Base-by-base conservation (phyloP, 306 rosid genomes). In the Cucurbita argyrosperma region DNA sequence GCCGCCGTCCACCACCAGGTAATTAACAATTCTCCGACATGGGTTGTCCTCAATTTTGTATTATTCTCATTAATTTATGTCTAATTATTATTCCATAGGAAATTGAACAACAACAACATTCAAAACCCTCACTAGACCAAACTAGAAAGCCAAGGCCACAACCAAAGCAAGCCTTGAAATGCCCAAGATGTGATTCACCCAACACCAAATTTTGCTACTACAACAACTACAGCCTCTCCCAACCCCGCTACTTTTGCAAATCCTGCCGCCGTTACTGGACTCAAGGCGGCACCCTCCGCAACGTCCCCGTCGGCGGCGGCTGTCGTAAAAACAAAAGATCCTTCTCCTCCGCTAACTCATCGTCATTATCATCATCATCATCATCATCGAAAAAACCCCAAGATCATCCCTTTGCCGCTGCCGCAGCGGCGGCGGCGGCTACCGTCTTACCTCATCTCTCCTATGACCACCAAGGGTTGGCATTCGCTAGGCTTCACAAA, bases 261-360 rank as follows among this genome's bases (percentile, higher is more conserved):
- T 89, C 98, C 77, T 94, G 98, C 84, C 89, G 92, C 77, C 82
- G 98, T 10, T 94, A 94, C 72, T 94, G 98, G 98, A 94, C 98
- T 6, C 82, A 92, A 80, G 98, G 97, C 6, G 98, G 98, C 2
- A 94, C 98, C 13, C 85, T 94, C 38, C 80, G 98, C 10, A 94
- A 90, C 45, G 90, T 94, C 16, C 98, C 98, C 1, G 98, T 88
- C 0, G 98, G 98, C 6, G 98, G 98, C 1, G 97, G 96, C 0
- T 94, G 87, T 76, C 77, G 97, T 59, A 94, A 87, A 72, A 89
- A 89, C 96, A 94, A 89, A 82, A 80, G 88, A 50, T 87, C 92
- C 21, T 30, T 30, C 35, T 55, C 85, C 0, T 8, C 77, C 7
- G n/a, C 57, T 0, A 52, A 52, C 0, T 37, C 67, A 15, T 23